Conservation (phyloP, 1,139 yeast species). For the Geotrichum aggregatum region DNA sequence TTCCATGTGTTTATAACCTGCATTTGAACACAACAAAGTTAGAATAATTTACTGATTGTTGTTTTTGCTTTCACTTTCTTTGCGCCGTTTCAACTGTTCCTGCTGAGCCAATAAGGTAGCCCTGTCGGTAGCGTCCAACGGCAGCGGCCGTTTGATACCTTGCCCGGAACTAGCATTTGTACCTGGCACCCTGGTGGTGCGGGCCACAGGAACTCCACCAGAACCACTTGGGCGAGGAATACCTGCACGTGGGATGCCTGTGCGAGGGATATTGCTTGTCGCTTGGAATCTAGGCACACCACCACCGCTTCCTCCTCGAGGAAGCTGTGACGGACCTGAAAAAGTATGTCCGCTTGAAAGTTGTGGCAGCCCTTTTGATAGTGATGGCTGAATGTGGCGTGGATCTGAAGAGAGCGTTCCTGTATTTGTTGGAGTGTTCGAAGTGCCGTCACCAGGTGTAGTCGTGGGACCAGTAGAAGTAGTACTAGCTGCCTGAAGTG, state of each 20-base stretch:
- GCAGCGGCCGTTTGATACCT: constrained; percentile 8
- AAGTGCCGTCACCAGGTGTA: neutral
- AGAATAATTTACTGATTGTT: neutral
- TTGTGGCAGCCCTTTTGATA: neutral
- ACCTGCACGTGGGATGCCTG: constrained; percentile 7
- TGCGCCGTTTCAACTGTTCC: constrained; percentile 4
- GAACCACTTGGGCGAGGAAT: constrained; percentile 2
- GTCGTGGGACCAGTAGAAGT: neutral
- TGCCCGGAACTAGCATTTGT: constrained; percentile 17
- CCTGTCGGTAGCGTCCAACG: constrained; percentile 1
- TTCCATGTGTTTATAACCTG: too few species aligned
- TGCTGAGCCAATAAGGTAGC: constrained; percentile 3
- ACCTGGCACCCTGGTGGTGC: neutral
- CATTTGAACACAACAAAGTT: too few species aligned
- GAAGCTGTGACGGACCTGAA: neutral
- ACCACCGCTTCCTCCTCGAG: neutral
- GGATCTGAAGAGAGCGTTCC: neutral
- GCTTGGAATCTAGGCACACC: neutral
- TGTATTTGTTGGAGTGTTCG: neutral
- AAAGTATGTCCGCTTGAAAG: neutral
- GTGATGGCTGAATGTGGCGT: neutral
- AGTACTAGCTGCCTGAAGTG: neutral
- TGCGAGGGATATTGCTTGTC: constrained; percentile 2
- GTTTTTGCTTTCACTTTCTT: neutral
- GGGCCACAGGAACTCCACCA: neutral